Conservation (phyloP, 78 protist genomes). For the Pigoraptor vietnamica region DNA sequence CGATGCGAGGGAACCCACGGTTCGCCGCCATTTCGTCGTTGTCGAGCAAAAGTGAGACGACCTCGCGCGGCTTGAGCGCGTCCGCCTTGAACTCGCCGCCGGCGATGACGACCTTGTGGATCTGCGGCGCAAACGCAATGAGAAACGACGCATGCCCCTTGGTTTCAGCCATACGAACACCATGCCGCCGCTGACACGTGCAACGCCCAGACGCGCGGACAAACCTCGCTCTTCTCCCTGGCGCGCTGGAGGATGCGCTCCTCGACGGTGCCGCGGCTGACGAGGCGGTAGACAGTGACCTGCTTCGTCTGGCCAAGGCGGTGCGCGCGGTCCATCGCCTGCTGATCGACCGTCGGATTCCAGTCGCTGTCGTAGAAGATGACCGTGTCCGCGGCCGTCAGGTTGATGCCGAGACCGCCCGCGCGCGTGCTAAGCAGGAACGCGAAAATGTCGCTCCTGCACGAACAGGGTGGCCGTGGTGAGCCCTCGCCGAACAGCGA, state of each 20-base stretch:
- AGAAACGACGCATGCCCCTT: background rate
- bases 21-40: too few species aligned
- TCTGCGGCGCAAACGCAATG: background rate
- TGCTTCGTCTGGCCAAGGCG: constrained; percentile 89
- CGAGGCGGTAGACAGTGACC: constrained; percentile 81
- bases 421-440: constrained; percentile 93
- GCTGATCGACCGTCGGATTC: constrained; percentile 61
- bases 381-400: constrained; percentile 65
- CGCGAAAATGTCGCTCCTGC: constrained; percentile 38
- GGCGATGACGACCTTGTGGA: constrained; percentile 75
- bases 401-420: constrained; percentile 82
- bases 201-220: background rate
- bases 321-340: constrained; percentile 94
- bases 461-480: background rate
- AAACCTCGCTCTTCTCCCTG: constrained; percentile 62
- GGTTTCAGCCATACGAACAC: too few species aligned
- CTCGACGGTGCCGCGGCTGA: constrained; percentile 81
- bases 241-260: constrained; percentile 84
- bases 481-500: background rate
- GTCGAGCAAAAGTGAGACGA: constrained; percentile 59
- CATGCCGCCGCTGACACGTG: background rate
- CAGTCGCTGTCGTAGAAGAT: constrained; percentile 75
- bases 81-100: constrained; percentile 68
- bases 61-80: constrained; percentile 45
- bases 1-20: too few species aligned